phyloP scores from a whole-genome alignment of 768 basidiomycete species.

The Amanita subjunquillea region DNA sequence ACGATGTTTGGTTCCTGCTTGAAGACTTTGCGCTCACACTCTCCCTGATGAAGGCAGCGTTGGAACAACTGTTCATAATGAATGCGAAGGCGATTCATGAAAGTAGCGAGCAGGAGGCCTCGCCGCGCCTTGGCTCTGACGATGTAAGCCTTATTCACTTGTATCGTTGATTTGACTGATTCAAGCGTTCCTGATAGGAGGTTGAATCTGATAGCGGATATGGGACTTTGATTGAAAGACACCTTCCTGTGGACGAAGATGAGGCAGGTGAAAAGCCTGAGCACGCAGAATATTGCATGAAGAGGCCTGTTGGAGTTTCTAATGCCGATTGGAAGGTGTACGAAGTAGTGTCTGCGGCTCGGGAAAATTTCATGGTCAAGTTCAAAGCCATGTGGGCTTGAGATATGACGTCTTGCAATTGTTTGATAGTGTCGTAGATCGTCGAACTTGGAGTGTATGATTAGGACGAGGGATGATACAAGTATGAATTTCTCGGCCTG shows the following conservation, averaged over 20 bases:
- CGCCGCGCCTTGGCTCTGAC: not conserved
- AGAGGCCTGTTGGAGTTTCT: slow-evolving; percentile 27
- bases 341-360: slow-evolving; percentile 31
- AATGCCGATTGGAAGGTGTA: slow-evolving; percentile 48
- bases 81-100: slow-evolving; percentile 6
- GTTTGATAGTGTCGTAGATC: not conserved
- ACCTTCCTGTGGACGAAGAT: slow-evolving; percentile 12
- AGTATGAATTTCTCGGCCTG: too few species aligned
- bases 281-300: slow-evolving; percentile 7
- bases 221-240: slow-evolving; percentile 12
- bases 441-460: not conserved
- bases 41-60: slow-evolving; percentile 33
- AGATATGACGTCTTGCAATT: not conserved
- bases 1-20: slow-evolving; percentile 57
- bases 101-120: not conserved
- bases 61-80: slow-evolving; percentile 35
- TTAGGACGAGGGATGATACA: too few species aligned
- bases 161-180: slow-evolving; percentile 8
- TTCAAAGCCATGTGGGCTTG: slow-evolving; percentile 57
- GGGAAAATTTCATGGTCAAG: slow-evolving; percentile 44
- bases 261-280: slow-evolving; percentile 8
- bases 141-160: not conserved
- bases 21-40: slow-evolving; percentile 48
- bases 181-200: slow-evolving; percentile 7
- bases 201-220: slow-evolving; percentile 16